phyloP scores from a whole-genome alignment of 164 flowering plant species.

The Stephania cephalantha region DNA sequence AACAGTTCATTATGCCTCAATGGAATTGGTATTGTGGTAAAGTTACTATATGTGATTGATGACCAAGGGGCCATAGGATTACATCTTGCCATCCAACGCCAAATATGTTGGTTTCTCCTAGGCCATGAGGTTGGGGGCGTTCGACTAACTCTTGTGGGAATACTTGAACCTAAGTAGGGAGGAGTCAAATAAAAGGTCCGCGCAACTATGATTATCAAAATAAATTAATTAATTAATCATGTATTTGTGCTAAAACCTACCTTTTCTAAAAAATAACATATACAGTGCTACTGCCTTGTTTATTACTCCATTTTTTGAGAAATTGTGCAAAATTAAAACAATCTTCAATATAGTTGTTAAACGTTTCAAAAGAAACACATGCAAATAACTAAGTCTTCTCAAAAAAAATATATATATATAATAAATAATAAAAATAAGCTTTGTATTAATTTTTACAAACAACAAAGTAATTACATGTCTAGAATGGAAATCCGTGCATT shows the following conservation, averaged over 20 bases:
- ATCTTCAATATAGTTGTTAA: background rate
- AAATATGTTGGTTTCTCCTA: no score
- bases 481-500: background rate
- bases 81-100: no score
- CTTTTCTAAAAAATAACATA: background rate
- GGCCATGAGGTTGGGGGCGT: no score
- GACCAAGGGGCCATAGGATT: no score
- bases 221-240: background rate
- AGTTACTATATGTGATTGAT: no score
- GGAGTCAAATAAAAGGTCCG: no score
- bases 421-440: background rate
- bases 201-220: no score
- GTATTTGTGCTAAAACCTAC: background rate
- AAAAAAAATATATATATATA: background rate
- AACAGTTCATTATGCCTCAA: no score
- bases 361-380: background rate
- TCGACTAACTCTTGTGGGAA: no score
- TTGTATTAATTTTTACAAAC: background rate
- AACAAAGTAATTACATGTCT: background rate
- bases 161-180: no score
- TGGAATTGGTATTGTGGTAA: no score
- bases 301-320: background rate
- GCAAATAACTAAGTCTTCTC: background rate
- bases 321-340: no score
- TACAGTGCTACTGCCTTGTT: background rate